Percentiles rank a stretch among this genome's conserved stretches.
Evolutionary conservation across 352 stramenopile genomes (phyloP).

Genomic region (Pythium rishiriense): DNA sequence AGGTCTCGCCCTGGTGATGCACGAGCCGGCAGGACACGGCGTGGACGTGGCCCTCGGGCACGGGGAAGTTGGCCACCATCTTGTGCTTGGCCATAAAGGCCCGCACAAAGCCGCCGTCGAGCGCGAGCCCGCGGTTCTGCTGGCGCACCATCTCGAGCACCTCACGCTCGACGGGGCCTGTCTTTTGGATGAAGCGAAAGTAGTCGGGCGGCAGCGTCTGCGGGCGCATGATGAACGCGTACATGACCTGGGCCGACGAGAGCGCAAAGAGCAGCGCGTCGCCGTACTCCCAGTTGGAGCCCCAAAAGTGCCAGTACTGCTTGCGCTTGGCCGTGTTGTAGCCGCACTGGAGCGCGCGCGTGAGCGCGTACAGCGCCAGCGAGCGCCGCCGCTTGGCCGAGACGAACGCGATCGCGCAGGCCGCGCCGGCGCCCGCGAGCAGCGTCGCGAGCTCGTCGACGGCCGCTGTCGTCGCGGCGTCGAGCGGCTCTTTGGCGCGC

Average conservation of each 20-base stretch:
- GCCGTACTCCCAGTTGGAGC: constrained; percentile 79
- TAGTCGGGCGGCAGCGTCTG: constrained; percentile 71
- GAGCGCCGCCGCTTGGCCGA: constrained; percentile 70
- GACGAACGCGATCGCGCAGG: constrained; percentile 62
- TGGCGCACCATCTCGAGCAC: constrained; percentile 68
- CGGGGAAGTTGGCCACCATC: constrained; percentile 32
- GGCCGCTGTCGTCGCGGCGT: not conserved
- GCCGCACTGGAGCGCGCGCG: constrained; percentile 75
- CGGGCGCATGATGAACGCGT: constrained; percentile 82
- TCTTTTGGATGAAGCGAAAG: constrained; percentile 81
- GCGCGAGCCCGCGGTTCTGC: constrained; percentile 46
- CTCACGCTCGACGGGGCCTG: constrained; percentile 61
- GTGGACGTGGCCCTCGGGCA: constrained; percentile 29
- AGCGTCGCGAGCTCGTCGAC: constrained; percentile 54
- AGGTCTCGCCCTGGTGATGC: constrained; percentile 54
- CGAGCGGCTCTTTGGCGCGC: not conserved
- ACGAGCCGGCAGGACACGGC: constrained; percentile 64
- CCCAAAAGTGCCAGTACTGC: constrained; percentile 88
- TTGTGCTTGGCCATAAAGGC: constrained; percentile 43
- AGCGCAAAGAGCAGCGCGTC: constrained; percentile 80
- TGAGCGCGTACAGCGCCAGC: constrained; percentile 80
- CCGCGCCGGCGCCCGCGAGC: constrained; percentile 59
- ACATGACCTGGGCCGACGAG: constrained; percentile 84
- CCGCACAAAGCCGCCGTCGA: constrained; percentile 43
- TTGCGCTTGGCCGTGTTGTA: constrained; percentile 86